These are phyloP conservation scores for Cladosporium sp. DNA, from an alignment of 2,329 filamentous ascomycete genomes.

Conservation along the genomic window DNA sequence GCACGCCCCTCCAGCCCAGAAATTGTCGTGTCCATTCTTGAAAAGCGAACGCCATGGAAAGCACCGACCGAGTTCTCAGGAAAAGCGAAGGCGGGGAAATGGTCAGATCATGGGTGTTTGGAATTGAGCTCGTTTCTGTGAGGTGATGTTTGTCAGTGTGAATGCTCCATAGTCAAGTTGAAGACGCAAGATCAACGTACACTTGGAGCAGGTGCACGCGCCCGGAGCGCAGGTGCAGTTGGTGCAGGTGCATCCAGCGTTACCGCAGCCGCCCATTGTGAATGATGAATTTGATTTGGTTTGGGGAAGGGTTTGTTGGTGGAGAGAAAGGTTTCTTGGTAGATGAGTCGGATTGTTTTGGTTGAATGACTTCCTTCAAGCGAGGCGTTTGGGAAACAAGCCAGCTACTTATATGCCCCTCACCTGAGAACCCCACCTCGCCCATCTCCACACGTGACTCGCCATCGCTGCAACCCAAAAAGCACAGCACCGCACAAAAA, in stretches of 20 bases:
- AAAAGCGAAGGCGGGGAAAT: too few species aligned
- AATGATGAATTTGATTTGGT: slow-evolving; percentile 14
- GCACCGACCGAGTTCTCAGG: too few species aligned
- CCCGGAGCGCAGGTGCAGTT: slow-evolving; percentile 27
- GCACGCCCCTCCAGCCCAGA: too few species aligned
- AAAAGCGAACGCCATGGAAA: too few species aligned
- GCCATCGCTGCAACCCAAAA: too few species aligned
- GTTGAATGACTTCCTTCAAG: too few species aligned
- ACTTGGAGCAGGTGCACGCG: slow-evolving; percentile 24
- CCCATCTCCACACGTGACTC: too few species aligned
- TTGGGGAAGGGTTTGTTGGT: slow-evolving; percentile 4
- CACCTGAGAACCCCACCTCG: too few species aligned
- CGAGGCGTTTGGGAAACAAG: too few species aligned
- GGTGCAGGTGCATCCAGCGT: slow-evolving; percentile 29
- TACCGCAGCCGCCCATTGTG: slow-evolving; percentile 32
- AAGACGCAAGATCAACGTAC: slow-evolving; percentile 14
- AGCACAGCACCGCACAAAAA: too few species aligned
- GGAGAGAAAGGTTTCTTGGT: slow-evolving; percentile 1
- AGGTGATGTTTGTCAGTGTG: slow-evolving; percentile 6
- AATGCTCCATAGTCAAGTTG: slow-evolving; percentile 1
- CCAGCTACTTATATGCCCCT: slow-evolving; percentile 1
- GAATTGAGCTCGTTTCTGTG: slow-evolving; percentile 8
- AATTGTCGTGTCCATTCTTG: too few species aligned
- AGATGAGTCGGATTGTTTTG: slow-evolving; percentile 5
- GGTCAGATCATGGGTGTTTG: background rate